These are phyloP conservation scores for Huntiella decipiens DNA, from an alignment of 2,329 filamentous ascomycete species.

Conservation along the genomic window DNA sequence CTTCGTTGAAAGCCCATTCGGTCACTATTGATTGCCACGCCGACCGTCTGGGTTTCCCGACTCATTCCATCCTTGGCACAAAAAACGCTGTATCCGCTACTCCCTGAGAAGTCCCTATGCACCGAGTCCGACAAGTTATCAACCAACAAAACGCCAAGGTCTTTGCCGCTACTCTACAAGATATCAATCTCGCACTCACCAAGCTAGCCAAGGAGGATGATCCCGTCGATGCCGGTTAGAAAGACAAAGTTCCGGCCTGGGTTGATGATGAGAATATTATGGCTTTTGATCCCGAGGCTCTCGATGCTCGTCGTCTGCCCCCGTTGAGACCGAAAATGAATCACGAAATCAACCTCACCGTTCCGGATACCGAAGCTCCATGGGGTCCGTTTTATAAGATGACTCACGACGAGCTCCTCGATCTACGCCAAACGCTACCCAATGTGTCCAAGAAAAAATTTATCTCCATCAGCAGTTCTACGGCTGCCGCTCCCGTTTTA, in stretches of 20 bases:
- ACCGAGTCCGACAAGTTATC: too few relatives aligned
- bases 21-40: too few relatives aligned
- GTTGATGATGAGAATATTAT: neutral
- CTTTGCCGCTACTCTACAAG: neutral
- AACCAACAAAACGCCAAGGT: neutral
- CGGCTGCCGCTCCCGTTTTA: constrained; percentile 14
- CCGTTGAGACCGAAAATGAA: neutral
- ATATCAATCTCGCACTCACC: neutral
- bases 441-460: neutral
- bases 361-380: neutral
- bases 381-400: neutral
- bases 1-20: too few relatives aligned
- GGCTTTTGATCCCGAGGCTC: neutral
- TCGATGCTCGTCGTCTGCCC: neutral
- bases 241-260: neutral
- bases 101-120: too few relatives aligned
- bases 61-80: too few relatives aligned
- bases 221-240: neutral
- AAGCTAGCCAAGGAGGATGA: neutral
- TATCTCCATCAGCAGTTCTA: neutral
- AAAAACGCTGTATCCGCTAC: too few relatives aligned
- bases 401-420: neutral
- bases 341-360: neutral
- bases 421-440: neutral
- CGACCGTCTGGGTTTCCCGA: too few relatives aligned